A percentile compares a stretch with the other conserved stretches of the same genome.
Evolutionary conservation across 179 eudicot genomes (phyloP).

Genomic region (Spergularia azorica): DNA sequence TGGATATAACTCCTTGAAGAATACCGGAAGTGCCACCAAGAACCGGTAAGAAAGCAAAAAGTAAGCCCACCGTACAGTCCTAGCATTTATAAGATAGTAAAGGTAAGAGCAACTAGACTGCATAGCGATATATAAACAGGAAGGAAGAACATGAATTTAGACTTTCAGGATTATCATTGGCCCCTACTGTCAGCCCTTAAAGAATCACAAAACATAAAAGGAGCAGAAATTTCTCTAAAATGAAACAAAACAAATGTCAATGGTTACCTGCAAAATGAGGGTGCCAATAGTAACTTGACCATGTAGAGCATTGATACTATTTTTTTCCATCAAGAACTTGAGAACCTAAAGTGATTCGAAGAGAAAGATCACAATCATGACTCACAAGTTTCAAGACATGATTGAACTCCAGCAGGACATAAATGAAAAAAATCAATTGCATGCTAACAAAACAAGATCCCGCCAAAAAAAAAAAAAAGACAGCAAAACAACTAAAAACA

Average conservation of each 20-base stretch:
- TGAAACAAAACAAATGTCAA: neutral
- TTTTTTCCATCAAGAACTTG: conserved; percentile 81
- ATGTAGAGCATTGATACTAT: conserved; percentile 72
- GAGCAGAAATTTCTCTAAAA: conserved; percentile 3
- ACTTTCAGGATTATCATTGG: neutral
- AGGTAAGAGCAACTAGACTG: conserved; percentile 8
- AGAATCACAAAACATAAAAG: neutral
- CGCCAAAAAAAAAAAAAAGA: neutral
- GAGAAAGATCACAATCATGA: neutral
- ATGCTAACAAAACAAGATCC: neutral
- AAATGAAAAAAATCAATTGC: conserved; percentile 10
- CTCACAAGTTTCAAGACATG: conserved; percentile 1
- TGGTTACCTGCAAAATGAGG: conserved; percentile 86
- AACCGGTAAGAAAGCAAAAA: conserved; percentile 96
- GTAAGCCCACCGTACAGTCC: conserved; percentile 99
- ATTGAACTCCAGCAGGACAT: neutral
- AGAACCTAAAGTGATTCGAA: conserved; percentile 52
- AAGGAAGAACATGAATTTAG: conserved; percentile 18
- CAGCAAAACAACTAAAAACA: neutral
- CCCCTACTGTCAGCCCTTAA: neutral
- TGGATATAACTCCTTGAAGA: conserved; percentile 78
- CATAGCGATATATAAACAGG: neutral
- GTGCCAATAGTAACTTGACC: conserved; percentile 99
- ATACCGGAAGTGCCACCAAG: conserved; percentile 91
- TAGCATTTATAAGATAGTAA: conserved; percentile 34